Base-by-base conservation (phyloP, 2,329 filamentous ascomycete species). In the Ascosphaera aggregata region DNA sequence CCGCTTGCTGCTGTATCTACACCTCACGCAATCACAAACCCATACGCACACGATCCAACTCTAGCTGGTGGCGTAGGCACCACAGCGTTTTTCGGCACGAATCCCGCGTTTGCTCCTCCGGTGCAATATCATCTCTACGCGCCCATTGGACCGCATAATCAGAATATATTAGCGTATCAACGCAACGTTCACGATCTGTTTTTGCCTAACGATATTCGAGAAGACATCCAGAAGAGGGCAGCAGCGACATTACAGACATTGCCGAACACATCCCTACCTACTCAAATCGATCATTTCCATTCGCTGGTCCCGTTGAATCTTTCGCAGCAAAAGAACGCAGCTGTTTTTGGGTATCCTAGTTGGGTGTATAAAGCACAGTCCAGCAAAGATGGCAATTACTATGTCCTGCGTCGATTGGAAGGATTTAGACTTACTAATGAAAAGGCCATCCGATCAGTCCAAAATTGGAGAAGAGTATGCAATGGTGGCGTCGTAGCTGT, bases 331-430 rank as follows among this genome's bases (percentile, higher is more conserved):
- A 85, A 82, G 54, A 82, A 76, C 46, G 70, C 75, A 3, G 68
- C 71, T 9, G 71, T 79, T 13, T 94, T 94, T 56, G 82, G 84
- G 19, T 92, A 82, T 50, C 73, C 77, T 4, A 93, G 78, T 48
- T 95, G 85, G 82, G 72, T 93, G 1, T 98, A 94, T 62, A 95
- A 95, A 60, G 86, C 85, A 7, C 75, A 77, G 18, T 92, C 82
- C 4, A 76, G 71, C 55, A 89, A 89, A 53, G 86, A 86, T 48
- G 89, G 85, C 9, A 76, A 80, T 46, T 73, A 76, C n/a, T 95
- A 92, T 57, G 82, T 77, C 41, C 63, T 98, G 36, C 71, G 89
- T 44, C 70, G 89, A 44, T 68, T 98, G 17, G 84, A 94, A 65
- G 79, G 82, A 37, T 94, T 84, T 52, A 76, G 82, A 9, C 60